Evolutionary conservation across 768 basidiomycete species (phyloP).

Genomic region (Chalciporus pseudorubinellus): DNA sequence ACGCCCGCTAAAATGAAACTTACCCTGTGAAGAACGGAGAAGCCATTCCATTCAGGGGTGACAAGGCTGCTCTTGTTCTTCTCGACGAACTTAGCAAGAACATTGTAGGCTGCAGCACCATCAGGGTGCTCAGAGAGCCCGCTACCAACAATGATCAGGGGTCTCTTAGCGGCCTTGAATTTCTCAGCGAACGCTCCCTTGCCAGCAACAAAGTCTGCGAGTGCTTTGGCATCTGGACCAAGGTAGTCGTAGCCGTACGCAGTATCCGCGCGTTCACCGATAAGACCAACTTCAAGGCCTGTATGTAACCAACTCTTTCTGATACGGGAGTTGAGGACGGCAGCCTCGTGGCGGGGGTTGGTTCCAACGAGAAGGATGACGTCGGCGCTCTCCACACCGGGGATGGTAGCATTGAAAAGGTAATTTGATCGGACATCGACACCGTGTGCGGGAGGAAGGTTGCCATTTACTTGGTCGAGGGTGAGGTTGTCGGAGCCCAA

Average conservation of each 20-base stretch:
- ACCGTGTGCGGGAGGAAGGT: slow-evolving; percentile 68
- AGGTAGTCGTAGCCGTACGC: slow-evolving; percentile 93
- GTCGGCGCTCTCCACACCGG: slow-evolving; percentile 88
- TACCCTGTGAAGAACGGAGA: slow-evolving; percentile 89
- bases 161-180: slow-evolving; percentile 87
- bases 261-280: slow-evolving; percentile 89
- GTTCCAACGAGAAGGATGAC: slow-evolving; percentile 92
- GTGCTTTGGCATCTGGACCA: slow-evolving; percentile 69
- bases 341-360: slow-evolving; percentile 95
- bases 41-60: slow-evolving; percentile 94
- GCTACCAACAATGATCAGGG: slow-evolving; percentile 91
- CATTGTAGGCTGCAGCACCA: slow-evolving; percentile 72
- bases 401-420: slow-evolving; percentile 91
- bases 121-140: slow-evolving; percentile 83
- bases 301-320: slow-evolving; percentile 92
- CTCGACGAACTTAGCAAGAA: slow-evolving; percentile 77
- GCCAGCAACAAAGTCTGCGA: slow-evolving; percentile 74
- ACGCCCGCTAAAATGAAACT: slow-evolving; percentile 15
- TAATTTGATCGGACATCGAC: slow-evolving; percentile 95
- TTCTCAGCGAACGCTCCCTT: slow-evolving; percentile 79
- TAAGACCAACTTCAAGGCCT: slow-evolving; percentile 79
- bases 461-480: slow-evolving; percentile 71
- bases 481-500: slow-evolving; percentile 93
- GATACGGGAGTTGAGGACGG: slow-evolving; percentile 95
- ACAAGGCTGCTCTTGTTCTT: slow-evolving; percentile 70